These are phyloP conservation scores for Linaria vulgaris DNA, from an alignment of 257 asterid genomes.

Conservation along the genomic window DNA sequence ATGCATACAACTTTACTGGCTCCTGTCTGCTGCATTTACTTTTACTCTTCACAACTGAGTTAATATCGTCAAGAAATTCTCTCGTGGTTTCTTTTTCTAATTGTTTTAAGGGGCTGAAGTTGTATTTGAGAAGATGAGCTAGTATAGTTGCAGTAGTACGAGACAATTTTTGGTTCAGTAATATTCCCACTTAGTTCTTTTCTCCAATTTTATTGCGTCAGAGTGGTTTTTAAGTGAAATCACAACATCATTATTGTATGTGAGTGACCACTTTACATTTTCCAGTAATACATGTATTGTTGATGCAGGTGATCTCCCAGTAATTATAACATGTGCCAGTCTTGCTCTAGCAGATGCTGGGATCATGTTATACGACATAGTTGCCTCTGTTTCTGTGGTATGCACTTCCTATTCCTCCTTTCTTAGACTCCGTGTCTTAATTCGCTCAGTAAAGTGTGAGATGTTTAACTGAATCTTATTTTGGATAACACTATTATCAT, in stretches of 20 bases:
- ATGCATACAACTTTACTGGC: background rate
- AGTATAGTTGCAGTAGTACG: background rate
- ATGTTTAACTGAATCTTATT: background rate
- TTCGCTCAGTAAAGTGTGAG: constrained; percentile 15
- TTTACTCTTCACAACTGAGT: background rate
- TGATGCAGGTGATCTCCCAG: constrained; percentile 85
- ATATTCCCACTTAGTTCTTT: background rate
- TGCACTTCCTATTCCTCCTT: constrained; percentile 21
- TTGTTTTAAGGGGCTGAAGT: background rate
- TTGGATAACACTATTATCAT: background rate
- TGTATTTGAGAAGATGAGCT: background rate
- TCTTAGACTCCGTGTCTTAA: constrained; percentile 2
- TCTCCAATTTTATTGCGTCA: background rate
- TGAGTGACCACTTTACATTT: constrained; percentile 13
- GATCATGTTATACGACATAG: constrained; percentile 81
- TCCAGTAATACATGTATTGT: constrained; percentile 15
- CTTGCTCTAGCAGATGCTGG: constrained; percentile 99
- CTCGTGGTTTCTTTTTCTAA: background rate
- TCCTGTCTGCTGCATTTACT: background rate
- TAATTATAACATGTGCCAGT: constrained; percentile 90
- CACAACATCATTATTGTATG: background rate
- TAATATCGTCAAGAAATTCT: background rate
- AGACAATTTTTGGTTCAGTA: background rate
- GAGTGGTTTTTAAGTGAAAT: background rate
- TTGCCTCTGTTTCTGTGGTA: constrained; percentile 96